Evolutionary conservation across 768 basidiomycete genomes (phyloP).

Genomic region (Podaxis sp.): DNA sequence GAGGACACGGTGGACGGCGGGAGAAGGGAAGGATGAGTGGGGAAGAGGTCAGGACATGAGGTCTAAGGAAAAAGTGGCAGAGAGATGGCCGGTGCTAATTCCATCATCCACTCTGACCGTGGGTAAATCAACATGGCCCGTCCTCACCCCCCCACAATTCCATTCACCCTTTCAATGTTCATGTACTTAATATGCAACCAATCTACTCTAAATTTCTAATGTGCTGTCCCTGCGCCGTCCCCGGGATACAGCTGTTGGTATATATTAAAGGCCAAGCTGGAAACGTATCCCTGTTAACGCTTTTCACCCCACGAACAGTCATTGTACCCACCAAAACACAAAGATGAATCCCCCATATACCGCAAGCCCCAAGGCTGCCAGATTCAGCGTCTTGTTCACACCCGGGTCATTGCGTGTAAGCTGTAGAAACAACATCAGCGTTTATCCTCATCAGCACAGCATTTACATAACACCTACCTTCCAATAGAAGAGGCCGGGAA

Average conservation of each 20-base stretch:
- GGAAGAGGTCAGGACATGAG: constrained; percentile 27
- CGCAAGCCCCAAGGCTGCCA: constrained; percentile 62
- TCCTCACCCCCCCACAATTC: constrained; percentile 2
- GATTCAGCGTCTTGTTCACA: constrained; percentile 48
- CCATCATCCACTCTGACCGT: constrained; percentile 29
- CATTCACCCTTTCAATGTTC: background rate
- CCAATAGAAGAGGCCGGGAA: constrained; percentile 93
- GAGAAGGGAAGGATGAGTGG: constrained; percentile 10
- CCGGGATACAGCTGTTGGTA: constrained; percentile 53
- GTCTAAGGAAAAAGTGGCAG: constrained; percentile 22
- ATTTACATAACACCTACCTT: constrained; percentile 49
- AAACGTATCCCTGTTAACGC: constrained; percentile 14
- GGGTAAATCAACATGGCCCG: constrained; percentile 32
- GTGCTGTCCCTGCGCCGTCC: constrained; percentile 5
- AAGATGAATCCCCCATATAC: constrained; percentile 80
- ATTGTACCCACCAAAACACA: constrained; percentile 77
- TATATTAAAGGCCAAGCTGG: constrained; percentile 78
- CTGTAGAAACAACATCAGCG: constrained; percentile 32
- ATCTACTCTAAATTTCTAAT: constrained; percentile 17
- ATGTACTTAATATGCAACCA: constrained; percentile 12
- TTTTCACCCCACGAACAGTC: background rate
- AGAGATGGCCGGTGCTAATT: constrained; percentile 17
- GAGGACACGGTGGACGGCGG: background rate
- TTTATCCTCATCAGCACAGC: constrained; percentile 8
- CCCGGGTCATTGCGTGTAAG: constrained; percentile 68